Evolutionary conservation across 2,329 filamentous ascomycete species (phyloP), one percentile per base, ranked within the genome.

Genomic region (Stenocarpella maydis): DNA sequence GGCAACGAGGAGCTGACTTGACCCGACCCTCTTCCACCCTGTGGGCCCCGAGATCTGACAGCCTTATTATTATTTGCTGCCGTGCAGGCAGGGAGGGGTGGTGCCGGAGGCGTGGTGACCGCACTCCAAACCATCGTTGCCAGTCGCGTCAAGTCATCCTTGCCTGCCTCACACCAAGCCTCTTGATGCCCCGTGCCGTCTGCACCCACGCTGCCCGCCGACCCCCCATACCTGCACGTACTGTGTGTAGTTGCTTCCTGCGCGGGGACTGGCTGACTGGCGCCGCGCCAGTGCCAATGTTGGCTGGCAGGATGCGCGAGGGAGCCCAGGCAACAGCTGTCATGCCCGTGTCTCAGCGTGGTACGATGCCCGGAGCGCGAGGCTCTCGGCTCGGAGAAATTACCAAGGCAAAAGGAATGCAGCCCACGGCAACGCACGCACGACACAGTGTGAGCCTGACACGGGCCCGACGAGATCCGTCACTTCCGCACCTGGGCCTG

Each of bases 321-420:
- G 54, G 54, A 58, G 37, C 10, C 15, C 41, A 63, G 43, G 58
- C 58, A 63, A 49, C 58, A 49, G 43, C 55, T 47, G 55, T 19
- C 26, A 34, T 60, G n/a, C n/a, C 19, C 19, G 19, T 49, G 58
- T 63, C 58, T 49, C 58, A 24, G 19, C 15, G 26, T 63, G 58
- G 43, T n/a, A 63, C 43, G 58, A 63, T 63, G 43, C 24, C 24
- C 43, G 58, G 43, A 26, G 58, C 37, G 58, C 43, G 43, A 63
- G 58, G 43, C 28, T 26, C 58, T 63, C 58, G 58, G 58, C 58
- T 63, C 58, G 58, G 58, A 49, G 58, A n/a, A 49, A 63, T 63
- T 26, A 34, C 39, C 4, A 34, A 17, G 8, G 12, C 43, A 21
- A 37, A 39, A n/a, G n/a, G 14, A 15, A n/a, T 63, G 58, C 43